phyloP scores from a whole-genome alignment of 495 filamentous ascomycete species.

The Penicillium odoratum region DNA sequence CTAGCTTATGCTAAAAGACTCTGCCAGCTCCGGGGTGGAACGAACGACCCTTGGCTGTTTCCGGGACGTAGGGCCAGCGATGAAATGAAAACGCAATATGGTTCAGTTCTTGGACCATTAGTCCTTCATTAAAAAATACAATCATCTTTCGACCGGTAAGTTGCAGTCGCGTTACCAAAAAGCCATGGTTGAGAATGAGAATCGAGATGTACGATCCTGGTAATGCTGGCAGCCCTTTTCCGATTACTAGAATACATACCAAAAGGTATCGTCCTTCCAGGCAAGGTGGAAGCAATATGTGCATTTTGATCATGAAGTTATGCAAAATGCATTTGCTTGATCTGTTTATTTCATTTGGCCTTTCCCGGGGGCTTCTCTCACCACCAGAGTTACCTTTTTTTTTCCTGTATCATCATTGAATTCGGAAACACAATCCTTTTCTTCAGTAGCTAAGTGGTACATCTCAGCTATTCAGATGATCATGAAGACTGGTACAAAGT shows the following conservation, averaged over 20 bases:
- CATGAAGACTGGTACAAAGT: not conserved
- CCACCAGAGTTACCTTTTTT: not conserved
- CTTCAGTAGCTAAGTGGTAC: not conserved
- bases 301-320: not conserved
- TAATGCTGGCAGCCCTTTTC: not conserved
- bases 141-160: not conserved
- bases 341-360: not conserved
- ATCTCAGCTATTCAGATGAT: not conserved
- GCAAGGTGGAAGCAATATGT: not conserved
- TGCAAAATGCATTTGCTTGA: not conserved
- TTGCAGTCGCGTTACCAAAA: not conserved
- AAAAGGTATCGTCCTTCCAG: not conserved
- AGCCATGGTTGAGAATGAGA: slow-evolving; percentile 1
- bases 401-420: not conserved
- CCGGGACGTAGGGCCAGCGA: not conserved
- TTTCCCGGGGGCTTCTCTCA: not conserved
- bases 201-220: not conserved
- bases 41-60: not conserved
- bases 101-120: too few relatives aligned
- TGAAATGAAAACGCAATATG: not conserved
- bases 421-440: not conserved
- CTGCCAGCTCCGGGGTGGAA: not conserved
- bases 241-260: not conserved
- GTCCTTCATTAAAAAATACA: too few relatives aligned
- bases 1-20: not conserved